phyloP scores from a whole-genome alignment of 352 stramenopile species.

The Pythium guiyangense region DNA sequence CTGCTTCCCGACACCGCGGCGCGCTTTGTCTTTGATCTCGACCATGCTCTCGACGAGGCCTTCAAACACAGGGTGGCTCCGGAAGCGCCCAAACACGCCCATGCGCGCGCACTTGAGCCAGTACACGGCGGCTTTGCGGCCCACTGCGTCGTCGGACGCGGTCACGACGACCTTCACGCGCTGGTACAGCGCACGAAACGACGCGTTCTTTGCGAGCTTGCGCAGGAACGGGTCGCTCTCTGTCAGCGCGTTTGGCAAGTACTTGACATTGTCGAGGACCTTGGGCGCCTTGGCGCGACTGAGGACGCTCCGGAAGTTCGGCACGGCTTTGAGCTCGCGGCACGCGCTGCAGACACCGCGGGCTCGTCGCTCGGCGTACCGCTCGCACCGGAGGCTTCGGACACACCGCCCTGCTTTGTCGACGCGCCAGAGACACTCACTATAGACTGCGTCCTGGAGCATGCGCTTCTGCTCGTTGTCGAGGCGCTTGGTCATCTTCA shows the following conservation, averaged over 20 bases:
- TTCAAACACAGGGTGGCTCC: constrained; percentile 69
- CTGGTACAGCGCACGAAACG: constrained; percentile 62
- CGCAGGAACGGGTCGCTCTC: constrained; percentile 74
- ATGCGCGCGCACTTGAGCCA: constrained; percentile 73
- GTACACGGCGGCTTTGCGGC: constrained; percentile 29
- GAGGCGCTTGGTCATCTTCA: constrained; percentile 64
- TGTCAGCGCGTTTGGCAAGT: constrained; percentile 67
- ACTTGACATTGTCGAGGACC: constrained; percentile 81
- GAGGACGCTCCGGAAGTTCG: constrained; percentile 75
- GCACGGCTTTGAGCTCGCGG: constrained; percentile 51
- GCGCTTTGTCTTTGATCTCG: constrained; percentile 79
- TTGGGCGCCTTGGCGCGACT: constrained; percentile 65
- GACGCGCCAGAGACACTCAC: constrained; percentile 76
- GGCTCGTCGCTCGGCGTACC: constrained; percentile 27
- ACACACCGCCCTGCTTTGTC: constrained; percentile 72
- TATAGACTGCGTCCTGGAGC: constrained; percentile 70
- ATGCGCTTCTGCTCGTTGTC: constrained; percentile 42
- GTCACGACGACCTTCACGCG: constrained; percentile 30
- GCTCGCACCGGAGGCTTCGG: constrained; percentile 62
- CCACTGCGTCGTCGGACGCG: constrained; percentile 23
- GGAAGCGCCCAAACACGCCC: constrained; percentile 69
- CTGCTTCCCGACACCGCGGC: constrained; percentile 75
- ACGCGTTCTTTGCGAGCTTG: constrained; percentile 75
- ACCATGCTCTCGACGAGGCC: constrained; percentile 77
- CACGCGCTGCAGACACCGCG: constrained; percentile 63